Evolutionary conservation across 805 yeast species (phyloP), one percentile per base, ranked within the genome.

Genomic region (Teunomyces lycoperdinae): DNA sequence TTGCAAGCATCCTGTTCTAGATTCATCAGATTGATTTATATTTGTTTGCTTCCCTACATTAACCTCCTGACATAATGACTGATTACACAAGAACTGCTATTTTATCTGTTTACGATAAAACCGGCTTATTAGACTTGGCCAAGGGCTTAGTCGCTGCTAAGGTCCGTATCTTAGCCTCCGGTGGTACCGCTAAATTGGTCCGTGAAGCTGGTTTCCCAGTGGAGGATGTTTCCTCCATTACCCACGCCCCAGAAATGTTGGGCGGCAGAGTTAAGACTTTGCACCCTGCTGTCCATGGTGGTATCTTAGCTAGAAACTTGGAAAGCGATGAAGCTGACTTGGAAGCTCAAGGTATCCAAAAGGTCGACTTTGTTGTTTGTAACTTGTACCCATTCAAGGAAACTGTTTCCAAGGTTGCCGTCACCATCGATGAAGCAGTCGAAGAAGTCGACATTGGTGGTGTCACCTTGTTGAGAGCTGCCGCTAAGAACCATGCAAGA

Each of bases 281-380:
- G 61, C 99, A 94, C 68, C 99, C 99, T 35, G 99, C 98, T 28
- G 97, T 94, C 52, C 99, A 94, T 69, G 99, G 96, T 61, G 96
- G 96, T 69, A 94, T 94, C 62, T 80, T 94, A 58, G 98, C 99
- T 45, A 84, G 98, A 76, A 82, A 94, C 73, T 79, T 89, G 67
- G 96, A 87, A 59, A 77, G 87, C 54, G 99, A 94, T 71, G 95
- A 90, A 71, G 74, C 82, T 60, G 99, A 94, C 68, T 82, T 94
- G 65, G 78, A 79, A 44, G 86, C 83, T 44, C 97, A 92, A 74
- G 85, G 91, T 51, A 94, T 94, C 65, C 96, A 88, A 60, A 94
- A 91, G 73, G 97, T 94, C 55, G 99, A 94, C 76, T 89, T 77
- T 62, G 99, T 94, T 45, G 97, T 94, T 47, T 94, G 99, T 78